Evolutionary conservation across 345 rosid genomes (phyloP).

Genomic region (Carallia pectinifolia): DNA sequence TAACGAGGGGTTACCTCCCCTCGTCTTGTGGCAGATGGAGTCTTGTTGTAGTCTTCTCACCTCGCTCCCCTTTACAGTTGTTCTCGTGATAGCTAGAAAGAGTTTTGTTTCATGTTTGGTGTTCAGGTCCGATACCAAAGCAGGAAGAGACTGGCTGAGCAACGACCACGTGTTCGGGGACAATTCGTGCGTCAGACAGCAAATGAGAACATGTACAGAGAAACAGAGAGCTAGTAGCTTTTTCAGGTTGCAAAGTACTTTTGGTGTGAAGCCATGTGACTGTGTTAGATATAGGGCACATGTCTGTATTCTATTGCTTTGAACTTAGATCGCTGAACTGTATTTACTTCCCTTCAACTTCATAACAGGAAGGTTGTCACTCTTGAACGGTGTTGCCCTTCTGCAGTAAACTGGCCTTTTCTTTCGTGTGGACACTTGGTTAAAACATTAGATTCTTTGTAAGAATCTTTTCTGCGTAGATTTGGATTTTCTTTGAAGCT

Average conservation of each 20-base stretch:
- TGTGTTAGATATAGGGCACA: neutral
- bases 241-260: neutral
- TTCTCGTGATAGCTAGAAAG: too few relatives aligned
- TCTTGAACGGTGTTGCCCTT: neutral
- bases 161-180: conserved; percentile 29
- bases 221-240: conserved; percentile 14
- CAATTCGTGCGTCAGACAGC: conserved; percentile 31
- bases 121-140: conserved; percentile 35
- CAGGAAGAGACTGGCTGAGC: conserved; percentile 37
- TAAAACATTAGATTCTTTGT: neutral
- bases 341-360: neutral
- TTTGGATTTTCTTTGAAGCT: neutral
- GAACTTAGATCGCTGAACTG: neutral
- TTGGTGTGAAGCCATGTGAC: neutral
- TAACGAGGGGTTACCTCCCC: neutral
- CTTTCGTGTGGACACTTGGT: neutral
- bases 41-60: too few relatives aligned
- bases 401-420: neutral
- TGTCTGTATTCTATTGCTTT: conserved; percentile 3
- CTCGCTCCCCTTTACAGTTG: too few relatives aligned
- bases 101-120: neutral
- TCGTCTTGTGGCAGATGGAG: too few relatives aligned
- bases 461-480: neutral
- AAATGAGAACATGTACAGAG: conserved; percentile 21
- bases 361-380: neutral